Percentiles rank a stretch among this genome's conserved stretches.
Evolutionary conservation across 768 basidiomycete genomes (phyloP).

Genomic region (Sarcomyxa edulis): DNA sequence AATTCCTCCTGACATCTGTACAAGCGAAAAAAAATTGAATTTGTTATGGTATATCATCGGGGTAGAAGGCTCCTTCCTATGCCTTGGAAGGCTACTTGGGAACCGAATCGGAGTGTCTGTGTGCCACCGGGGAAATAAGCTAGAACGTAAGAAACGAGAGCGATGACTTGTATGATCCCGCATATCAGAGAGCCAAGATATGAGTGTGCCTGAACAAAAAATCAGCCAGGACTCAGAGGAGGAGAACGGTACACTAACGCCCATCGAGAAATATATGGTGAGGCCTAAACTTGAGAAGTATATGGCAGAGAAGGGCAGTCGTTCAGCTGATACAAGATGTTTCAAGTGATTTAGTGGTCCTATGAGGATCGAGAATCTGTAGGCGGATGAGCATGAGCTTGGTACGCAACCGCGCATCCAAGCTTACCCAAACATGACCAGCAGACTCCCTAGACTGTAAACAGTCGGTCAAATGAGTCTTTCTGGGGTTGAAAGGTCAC

Average conservation of each 20-base stretch:
- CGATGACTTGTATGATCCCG: conserved; percentile 78
- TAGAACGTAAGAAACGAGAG: conserved; percentile 83
- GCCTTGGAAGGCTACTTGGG: conserved; percentile 76
- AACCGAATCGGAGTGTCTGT: conserved; percentile 76
- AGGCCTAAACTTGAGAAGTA: conserved; percentile 82
- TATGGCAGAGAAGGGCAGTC: conserved; percentile 76
- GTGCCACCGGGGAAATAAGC: conserved; percentile 92
- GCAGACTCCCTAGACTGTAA: conserved; percentile 83
- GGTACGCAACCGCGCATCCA: background rate
- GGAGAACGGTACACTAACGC: conserved; percentile 46
- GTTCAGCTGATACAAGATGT: conserved; percentile 77
- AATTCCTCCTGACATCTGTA: too few relatives aligned
- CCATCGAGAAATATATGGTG: conserved; percentile 90
- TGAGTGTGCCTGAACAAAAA: conserved; percentile 56
- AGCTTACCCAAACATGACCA: conserved; percentile 93
- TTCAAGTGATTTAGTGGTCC: conserved; percentile 92
- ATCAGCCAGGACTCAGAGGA: conserved; percentile 1
- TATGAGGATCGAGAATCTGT: conserved; percentile 76
- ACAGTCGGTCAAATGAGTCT: conserved; percentile 86
- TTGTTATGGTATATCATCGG: conserved; percentile 38
- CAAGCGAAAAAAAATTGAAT: too few relatives aligned
- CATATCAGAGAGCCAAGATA: conserved; percentile 83
- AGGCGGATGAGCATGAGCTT: background rate
- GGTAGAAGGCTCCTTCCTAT: conserved; percentile 79
- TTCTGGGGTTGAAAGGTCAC: conserved; percentile 47